Percentiles rank a stretch among this genome's conserved stretches.
phyloP scores from a whole-genome alignment of 352 stramenopile genomes.

The Globisporangium echinulatum region DNA sequence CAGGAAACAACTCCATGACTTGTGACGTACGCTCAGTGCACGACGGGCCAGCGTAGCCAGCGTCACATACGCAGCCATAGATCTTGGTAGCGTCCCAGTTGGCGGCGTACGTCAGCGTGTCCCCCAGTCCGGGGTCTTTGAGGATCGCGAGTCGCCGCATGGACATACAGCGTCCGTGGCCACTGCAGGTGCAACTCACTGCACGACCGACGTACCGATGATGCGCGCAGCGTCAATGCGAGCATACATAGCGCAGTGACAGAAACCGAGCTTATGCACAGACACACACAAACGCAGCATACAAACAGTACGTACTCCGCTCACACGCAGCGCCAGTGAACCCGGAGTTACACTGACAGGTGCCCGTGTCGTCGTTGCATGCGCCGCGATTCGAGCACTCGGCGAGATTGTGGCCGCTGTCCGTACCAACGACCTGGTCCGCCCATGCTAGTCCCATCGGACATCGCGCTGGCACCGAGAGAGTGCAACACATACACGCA shows the following conservation, averaged over 20 bases:
- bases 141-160: conserved; percentile 56
- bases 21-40: conserved; percentile 48
- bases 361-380: conserved; percentile 51
- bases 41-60: conserved; percentile 63
- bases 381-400: conserved; percentile 85
- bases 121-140: conserved; percentile 49
- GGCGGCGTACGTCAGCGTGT: conserved; percentile 44
- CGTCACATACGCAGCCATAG: conserved; percentile 82
- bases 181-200: conserved; percentile 76
- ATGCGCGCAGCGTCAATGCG: no score
- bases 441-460: conserved; percentile 63
- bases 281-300: neutral
- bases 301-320: conserved; percentile 33
- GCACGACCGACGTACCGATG: neutral
- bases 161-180: conserved; percentile 71
- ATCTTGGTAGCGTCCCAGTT: conserved; percentile 86
- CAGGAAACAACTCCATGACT: neutral
- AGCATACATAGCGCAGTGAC: no score
- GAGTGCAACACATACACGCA: neutral
- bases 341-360: conserved; percentile 56
- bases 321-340: conserved; percentile 80
- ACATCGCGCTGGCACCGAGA: conserved; percentile 34
- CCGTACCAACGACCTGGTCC: conserved; percentile 44
- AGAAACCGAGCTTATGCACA: no score
- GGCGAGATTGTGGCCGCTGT: conserved; percentile 76